phyloP scores from a whole-genome alignment of 2,329 filamentous ascomycete genomes.

The Phyllachora maydis region DNA sequence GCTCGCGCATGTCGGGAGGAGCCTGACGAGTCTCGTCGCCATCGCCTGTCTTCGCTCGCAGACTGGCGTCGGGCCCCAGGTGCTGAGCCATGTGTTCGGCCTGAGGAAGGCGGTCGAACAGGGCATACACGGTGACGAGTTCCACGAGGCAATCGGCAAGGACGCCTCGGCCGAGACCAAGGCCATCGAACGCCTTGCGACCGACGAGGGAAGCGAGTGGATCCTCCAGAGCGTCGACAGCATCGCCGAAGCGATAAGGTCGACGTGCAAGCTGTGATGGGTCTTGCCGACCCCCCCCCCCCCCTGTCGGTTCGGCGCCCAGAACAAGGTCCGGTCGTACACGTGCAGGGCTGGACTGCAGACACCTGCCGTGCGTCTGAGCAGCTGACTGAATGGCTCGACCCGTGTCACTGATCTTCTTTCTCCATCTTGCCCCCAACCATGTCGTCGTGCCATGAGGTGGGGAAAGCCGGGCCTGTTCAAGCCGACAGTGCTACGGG shows the following conservation, averaged over 20 bases:
- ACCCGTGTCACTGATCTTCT: too few relatives aligned
- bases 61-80: constrained; percentile 66
- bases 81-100: constrained; percentile 64
- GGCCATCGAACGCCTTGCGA: constrained; percentile 19
- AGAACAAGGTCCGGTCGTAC: too few relatives aligned
- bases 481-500: too few relatives aligned
- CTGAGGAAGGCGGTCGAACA: constrained; percentile 57
- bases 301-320: too few relatives aligned
- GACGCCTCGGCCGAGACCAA: constrained; percentile 8
- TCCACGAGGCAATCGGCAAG: constrained; percentile 1
- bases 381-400: too few relatives aligned
- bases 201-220: constrained; percentile 25
- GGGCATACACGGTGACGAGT: constrained; percentile 24
- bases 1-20: constrained; percentile 37
- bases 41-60: constrained; percentile 58
- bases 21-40: constrained; percentile 53
- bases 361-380: too few relatives aligned
- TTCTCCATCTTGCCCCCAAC: too few relatives aligned
- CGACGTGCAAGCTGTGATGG: constrained; percentile 36
- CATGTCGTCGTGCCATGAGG: too few relatives aligned
- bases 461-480: too few relatives aligned
- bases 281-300: constrained; percentile 42
- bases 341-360: too few relatives aligned
- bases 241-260: constrained; percentile 22
- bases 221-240: constrained; percentile 20